Base-by-base conservation (phyloP, 139 green algal genomes). In the Picochlorum sp. region DNA sequence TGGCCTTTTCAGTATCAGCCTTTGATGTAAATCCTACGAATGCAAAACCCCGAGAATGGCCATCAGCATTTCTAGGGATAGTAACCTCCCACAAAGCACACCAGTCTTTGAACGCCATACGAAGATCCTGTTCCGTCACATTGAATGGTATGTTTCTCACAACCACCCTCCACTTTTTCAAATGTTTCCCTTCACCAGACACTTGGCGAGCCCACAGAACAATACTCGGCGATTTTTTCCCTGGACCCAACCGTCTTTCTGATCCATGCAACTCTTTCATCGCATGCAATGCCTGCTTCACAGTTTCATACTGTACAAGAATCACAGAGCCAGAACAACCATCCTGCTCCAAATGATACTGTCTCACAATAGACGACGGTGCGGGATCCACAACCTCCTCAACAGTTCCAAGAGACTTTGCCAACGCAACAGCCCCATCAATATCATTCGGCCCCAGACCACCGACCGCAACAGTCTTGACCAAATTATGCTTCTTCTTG, bases 161-260 rank as follows among this genome's bases (percentile, higher is more conserved):
- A 52, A 97, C 93, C 44, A 97, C n/a, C 32, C 89, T 78, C 86
- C 87, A 96, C 61, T 84, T 83, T 69, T 95, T 94, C 2, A 93
- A 67, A 50, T 92, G 78, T 15, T 81, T 63, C 2, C 91, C 86
- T 71, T 96, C 90, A 2, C 90, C 90, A 16, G 79, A 75, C 41
- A 96, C 77, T 68, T 85, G 79, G 34, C 69, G 60, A 18, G 71
- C 78, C 84, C 73, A 78, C 45, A 81, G 30, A 26, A 6, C 20
- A 45, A 34, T 24, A 15, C 2, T 21, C 13, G 23, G 30, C 38
- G 8, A 18, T 6, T 3, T 23, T 7, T 41, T 57, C 51, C 68
- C 2, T 37, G 21, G 30, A 51, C 24, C 45, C 7, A 23, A 28
- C n/a, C 14, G 45, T n/a, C 57, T 30, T 5, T 38, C 16, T 41